Conservation (phyloP, 306 rosid genomes). For the Glycyrrhiza uralensis region DNA sequence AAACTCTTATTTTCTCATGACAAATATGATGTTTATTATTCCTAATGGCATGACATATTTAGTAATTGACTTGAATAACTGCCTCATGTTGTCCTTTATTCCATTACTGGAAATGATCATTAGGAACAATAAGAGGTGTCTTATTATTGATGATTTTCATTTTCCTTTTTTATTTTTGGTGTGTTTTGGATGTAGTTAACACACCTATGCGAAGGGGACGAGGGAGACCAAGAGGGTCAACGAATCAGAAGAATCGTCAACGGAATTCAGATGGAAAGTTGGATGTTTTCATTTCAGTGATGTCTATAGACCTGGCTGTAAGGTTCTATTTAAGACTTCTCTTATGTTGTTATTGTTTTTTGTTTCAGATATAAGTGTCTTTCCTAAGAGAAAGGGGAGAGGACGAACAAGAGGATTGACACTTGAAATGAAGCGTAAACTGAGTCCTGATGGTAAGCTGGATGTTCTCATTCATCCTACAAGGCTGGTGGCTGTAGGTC, state of each 20-base stretch:
- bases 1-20: neutral
- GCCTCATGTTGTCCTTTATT: neutral
- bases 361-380: slow-evolving; percentile 15
- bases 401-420: slow-evolving; percentile 29
- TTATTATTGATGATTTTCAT: neutral
- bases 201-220: slow-evolving; percentile 6
- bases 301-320: slow-evolving; percentile 9
- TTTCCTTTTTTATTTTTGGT: neutral
- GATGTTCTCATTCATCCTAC: slow-evolving; percentile 43
- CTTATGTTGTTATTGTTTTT: neutral
- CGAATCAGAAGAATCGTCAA: neutral
- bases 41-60: neutral
- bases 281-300: slow-evolving; percentile 10
- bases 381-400: slow-evolving; percentile 28
- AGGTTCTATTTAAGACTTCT: neutral
- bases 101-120: neutral
- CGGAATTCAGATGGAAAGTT: slow-evolving; percentile 26
- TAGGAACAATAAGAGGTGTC: neutral
- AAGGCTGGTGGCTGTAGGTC: slow-evolving; percentile 42
- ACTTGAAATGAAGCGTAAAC: slow-evolving; percentile 34
- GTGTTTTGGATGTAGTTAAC: neutral
- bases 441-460: slow-evolving; percentile 43
- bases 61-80: neutral
- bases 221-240: slow-evolving; percentile 15
- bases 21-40: neutral